A percentile compares a stretch with the other conserved stretches of the same genome.
phyloP scores from a whole-genome alignment of 495 filamentous ascomycete species.

The Daldinia loculata region DNA sequence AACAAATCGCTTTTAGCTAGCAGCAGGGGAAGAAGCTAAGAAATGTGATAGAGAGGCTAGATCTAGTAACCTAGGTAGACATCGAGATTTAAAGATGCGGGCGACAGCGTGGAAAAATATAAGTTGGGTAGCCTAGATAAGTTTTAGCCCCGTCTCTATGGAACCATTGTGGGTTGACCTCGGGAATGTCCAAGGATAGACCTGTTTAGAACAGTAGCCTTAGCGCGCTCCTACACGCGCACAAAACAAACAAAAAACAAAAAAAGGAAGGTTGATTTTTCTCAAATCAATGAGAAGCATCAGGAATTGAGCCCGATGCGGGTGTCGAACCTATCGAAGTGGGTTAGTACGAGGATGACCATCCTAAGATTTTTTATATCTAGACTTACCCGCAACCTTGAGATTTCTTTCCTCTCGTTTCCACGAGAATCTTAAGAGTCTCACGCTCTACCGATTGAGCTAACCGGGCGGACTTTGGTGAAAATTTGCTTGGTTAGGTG shows the following conservation, averaged over 20 bases:
- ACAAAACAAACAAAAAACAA: not conserved
- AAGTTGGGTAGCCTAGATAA: too few species aligned
- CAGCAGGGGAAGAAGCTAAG: not conserved
- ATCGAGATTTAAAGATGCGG: too few species aligned
- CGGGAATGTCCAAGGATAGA: not conserved
- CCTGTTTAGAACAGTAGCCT: not conserved
- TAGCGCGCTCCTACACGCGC: not conserved
- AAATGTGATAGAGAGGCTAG: not conserved
- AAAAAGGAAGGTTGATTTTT: not conserved
- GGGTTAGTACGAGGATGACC: not conserved
- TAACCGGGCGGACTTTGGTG: constrained; percentile 57
- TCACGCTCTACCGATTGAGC: constrained; percentile 87
- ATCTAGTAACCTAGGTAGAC: too few species aligned
- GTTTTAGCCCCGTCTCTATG: too few species aligned
- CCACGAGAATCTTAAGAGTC: constrained; percentile 67
- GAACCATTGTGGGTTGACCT: too few species aligned
- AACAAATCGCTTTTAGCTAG: not conserved
- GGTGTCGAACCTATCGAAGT: constrained; percentile 41
- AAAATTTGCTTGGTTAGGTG: not conserved
- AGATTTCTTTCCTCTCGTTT: not conserved
- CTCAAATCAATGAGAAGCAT: constrained; percentile 30
- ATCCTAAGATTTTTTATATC: not conserved
- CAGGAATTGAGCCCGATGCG: constrained; percentile 52
- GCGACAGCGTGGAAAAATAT: too few species aligned
- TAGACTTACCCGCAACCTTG: constrained; percentile 1